phyloP scores from a whole-genome alignment of 2,329 filamentous ascomycete genomes.

The Huntiella decipiens region DNA sequence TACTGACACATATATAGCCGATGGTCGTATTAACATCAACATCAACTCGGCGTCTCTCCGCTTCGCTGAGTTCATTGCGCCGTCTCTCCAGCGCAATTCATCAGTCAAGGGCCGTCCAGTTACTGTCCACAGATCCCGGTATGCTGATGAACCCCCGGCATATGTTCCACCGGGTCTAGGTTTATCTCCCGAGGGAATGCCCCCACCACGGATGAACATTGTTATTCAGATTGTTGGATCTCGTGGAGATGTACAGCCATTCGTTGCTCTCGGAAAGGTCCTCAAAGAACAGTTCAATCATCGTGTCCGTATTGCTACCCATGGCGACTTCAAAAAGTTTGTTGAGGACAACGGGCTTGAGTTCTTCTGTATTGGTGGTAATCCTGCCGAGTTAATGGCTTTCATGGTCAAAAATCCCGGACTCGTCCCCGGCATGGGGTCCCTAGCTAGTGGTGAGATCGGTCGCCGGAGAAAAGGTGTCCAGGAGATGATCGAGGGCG shows the following conservation, averaged over 20 bases:
- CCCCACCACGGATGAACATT: constrained; percentile 43
- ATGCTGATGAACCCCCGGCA: constrained; percentile 17
- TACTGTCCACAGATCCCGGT: constrained; percentile 5
- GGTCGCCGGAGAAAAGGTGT: constrained; percentile 56
- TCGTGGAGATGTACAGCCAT: constrained; percentile 58
- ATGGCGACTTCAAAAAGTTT: constrained; percentile 47
- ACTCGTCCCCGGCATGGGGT: constrained; percentile 64
- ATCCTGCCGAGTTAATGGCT: constrained; percentile 60
- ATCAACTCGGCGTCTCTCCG: constrained; percentile 46
- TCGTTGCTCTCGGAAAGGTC: constrained; percentile 48
- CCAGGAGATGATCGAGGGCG: constrained; percentile 61
- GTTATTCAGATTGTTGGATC: constrained; percentile 61
- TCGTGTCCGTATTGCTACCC: constrained; percentile 55
- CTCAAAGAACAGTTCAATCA: constrained; percentile 48
- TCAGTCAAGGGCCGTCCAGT: constrained; percentile 11
- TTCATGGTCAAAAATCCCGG: constrained; percentile 87
- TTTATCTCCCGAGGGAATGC: constrained; percentile 37
- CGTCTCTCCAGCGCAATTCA: constrained; percentile 16
- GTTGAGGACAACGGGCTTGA: constrained; percentile 53
- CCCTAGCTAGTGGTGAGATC: constrained; percentile 58
- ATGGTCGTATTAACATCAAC: constrained; percentile 63
- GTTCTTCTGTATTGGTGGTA: constrained; percentile 60
- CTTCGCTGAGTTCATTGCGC: constrained; percentile 12
- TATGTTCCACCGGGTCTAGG: constrained; percentile 59
- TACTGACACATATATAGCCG: constrained; percentile 25